Percentiles rank a stretch among this genome's conserved stretches.
phyloP scores from a whole-genome alignment of 495 filamentous ascomycete genomes.

The Trichoderma orchidacearum region DNA sequence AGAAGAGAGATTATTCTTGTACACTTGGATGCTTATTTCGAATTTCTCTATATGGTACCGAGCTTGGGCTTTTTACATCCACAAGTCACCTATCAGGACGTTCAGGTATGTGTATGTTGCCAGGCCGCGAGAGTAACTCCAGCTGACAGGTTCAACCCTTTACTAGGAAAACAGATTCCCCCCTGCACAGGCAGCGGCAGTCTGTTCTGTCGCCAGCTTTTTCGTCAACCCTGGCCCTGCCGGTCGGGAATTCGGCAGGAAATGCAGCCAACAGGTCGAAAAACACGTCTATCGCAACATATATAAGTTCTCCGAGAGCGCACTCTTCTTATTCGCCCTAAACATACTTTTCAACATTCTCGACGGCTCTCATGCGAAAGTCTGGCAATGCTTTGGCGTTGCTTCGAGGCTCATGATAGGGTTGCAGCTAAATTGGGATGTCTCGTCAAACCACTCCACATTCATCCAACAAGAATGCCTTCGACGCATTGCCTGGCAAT shows the following conservation, averaged over 20 bases:
- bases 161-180: constrained; percentile 3
- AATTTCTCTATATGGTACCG: constrained; percentile 1
- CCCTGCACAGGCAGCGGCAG: background rate
- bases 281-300: constrained; percentile 4
- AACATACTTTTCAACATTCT: constrained; percentile 3
- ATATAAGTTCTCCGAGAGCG: constrained; percentile 1
- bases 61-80: constrained; percentile 7
- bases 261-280: constrained; percentile 5
- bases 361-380: constrained; percentile 1
- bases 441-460: background rate
- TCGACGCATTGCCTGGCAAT: constrained; percentile 6
- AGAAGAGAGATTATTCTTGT: constrained; percentile 3
- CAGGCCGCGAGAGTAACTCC: no score
- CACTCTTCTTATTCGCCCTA: constrained; percentile 1
- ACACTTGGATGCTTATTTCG: constrained; percentile 6
- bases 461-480: constrained; percentile 8
- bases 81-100: constrained; percentile 3
- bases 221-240: background rate
- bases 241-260: constrained; percentile 1
- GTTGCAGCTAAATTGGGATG: constrained; percentile 7
- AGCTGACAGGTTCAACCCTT: background rate
- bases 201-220: constrained; percentile 3
- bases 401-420: constrained; percentile 3
- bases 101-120: background rate
- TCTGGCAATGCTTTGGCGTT: constrained; percentile 5